Evolutionary conservation across 306 rosid species (phyloP).

Genomic region (Benincasa hispida): DNA sequence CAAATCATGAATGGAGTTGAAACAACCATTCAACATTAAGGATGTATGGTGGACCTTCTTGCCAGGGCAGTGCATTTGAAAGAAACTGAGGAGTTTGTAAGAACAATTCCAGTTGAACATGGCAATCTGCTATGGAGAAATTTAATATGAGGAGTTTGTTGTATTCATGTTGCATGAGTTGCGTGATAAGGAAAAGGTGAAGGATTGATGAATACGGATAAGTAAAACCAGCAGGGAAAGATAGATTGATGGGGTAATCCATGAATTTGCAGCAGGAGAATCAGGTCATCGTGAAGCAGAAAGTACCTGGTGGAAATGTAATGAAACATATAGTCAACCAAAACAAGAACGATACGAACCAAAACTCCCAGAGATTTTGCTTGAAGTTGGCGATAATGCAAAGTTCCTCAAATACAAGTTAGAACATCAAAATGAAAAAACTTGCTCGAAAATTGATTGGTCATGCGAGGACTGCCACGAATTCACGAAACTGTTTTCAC

Average conservation of each 20-base stretch:
- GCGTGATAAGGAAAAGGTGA: slow-evolving; percentile 28
- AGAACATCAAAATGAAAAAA: slow-evolving; percentile 30
- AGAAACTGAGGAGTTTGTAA: slow-evolving; percentile 34
- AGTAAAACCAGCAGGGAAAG: slow-evolving; percentile 42
- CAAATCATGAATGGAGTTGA: slow-evolving; percentile 17
- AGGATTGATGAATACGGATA: slow-evolving; percentile 14
- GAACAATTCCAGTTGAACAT: slow-evolving; percentile 34
- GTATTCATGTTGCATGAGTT: too few species aligned
- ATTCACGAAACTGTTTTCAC: slow-evolving; percentile 28
- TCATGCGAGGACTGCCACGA: slow-evolving; percentile 25
- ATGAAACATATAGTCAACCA: slow-evolving; percentile 15
- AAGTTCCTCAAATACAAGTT: slow-evolving; percentile 29
- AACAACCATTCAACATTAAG: slow-evolving; percentile 39
- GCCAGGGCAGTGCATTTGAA: slow-evolving; percentile 36
- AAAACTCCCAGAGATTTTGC: slow-evolving; percentile 33
- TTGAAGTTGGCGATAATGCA: slow-evolving; percentile 33
- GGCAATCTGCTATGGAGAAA: slow-evolving; percentile 45
- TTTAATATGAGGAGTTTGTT: slow-evolving; percentile 46
- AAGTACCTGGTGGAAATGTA: slow-evolving; percentile 25
- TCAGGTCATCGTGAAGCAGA: slow-evolving; percentile 27
- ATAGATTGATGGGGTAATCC: slow-evolving; percentile 29
- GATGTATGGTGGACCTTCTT: slow-evolving; percentile 48
- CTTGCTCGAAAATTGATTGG: slow-evolving; percentile 24
- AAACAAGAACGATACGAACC: slow-evolving; percentile 31
- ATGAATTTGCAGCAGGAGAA: slow-evolving; percentile 48